Evolutionary conservation across 768 basidiomycete genomes (phyloP).

Genomic region (Xerocomellus intermedius): DNA sequence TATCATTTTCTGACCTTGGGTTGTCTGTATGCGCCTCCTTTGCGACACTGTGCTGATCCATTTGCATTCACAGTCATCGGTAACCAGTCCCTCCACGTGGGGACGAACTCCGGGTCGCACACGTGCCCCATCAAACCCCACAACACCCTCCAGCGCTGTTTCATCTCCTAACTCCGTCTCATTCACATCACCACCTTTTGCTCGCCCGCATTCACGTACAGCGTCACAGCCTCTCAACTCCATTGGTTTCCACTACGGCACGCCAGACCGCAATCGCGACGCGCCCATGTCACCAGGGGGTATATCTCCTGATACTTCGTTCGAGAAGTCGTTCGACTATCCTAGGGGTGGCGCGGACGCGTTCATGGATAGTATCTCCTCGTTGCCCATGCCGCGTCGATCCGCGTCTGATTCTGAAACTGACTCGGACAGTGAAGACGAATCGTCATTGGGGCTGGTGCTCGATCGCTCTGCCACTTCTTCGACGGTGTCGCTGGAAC

Average conservation of each 20-base stretch:
- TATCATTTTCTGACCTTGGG: not conserved
- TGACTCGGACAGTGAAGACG: constrained; percentile 50
- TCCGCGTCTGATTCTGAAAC: constrained; percentile 42
- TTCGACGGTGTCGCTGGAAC: constrained; percentile 70
- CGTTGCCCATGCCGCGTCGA: constrained; percentile 56
- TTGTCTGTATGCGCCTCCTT: not conserved
- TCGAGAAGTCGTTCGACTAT: constrained; percentile 39
- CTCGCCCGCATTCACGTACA: constrained; percentile 67
- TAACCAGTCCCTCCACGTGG: constrained; percentile 43
- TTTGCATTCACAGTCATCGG: constrained; percentile 29
- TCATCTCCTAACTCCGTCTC: constrained; percentile 43
- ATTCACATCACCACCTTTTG: constrained; percentile 43
- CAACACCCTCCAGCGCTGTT: constrained; percentile 33
- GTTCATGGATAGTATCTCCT: constrained; percentile 49
- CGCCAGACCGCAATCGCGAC: constrained; percentile 38
- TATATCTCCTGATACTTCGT: constrained; percentile 37
- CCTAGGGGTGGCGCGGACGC: constrained; percentile 34
- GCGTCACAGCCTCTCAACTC: constrained; percentile 46
- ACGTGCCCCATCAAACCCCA: constrained; percentile 74
- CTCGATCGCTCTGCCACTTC: constrained; percentile 55
- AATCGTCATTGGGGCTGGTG: constrained; percentile 53
- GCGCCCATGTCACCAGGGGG: constrained; percentile 26
- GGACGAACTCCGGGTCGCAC: constrained; percentile 46
- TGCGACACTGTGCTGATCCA: constrained; percentile 9
- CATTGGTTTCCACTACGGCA: constrained; percentile 42